Percentiles rank a stretch among this genome's conserved stretches.
phyloP scores from a whole-genome alignment of 768 basidiomycete species.

The Goffeauzyma gilvescens region DNA sequence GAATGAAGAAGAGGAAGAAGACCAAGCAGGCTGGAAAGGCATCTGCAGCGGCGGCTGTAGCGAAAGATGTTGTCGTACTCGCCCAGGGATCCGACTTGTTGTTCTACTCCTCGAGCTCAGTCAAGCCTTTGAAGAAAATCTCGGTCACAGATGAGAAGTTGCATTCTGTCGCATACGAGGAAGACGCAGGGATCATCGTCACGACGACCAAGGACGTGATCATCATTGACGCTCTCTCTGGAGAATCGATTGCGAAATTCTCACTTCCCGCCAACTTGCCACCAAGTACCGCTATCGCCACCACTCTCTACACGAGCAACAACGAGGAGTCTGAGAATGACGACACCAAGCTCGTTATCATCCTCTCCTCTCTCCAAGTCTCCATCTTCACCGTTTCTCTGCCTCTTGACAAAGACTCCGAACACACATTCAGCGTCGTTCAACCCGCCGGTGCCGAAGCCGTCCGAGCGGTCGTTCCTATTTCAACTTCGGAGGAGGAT shows the following conservation, averaged over 20 bases:
- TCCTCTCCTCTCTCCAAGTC: slow-evolving; percentile 16
- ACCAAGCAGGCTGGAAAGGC: not conserved
- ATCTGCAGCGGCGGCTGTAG: not conserved
- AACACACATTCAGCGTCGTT: slow-evolving; percentile 17
- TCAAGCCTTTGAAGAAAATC: slow-evolving; percentile 11
- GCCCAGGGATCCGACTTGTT: not conserved
- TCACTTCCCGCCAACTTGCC: slow-evolving; percentile 11
- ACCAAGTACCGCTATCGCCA: slow-evolving; percentile 13
- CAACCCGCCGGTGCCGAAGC: slow-evolving; percentile 14
- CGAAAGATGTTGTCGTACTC: slow-evolving; percentile 1
- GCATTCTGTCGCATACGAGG: slow-evolving; percentile 17
- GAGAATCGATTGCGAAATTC: slow-evolving; percentile 10
- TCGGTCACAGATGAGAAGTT: too few species aligned
- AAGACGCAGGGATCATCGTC: slow-evolving; percentile 12
- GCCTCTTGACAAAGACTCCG: slow-evolving; percentile 16
- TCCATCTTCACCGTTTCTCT: slow-evolving; percentile 16
- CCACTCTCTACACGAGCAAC: slow-evolving; percentile 14
- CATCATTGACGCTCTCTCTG: slow-evolving; percentile 13
- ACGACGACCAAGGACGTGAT: slow-evolving; percentile 13
- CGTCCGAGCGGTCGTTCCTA: slow-evolving; percentile 16
- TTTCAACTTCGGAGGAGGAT: not conserved
- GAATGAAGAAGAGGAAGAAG: slow-evolving; percentile 5
- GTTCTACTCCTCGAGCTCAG: not conserved
- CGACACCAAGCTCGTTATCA: slow-evolving; percentile 13
- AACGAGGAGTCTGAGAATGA: not conserved